Percentiles rank a stretch among this genome's conserved stretches.
Evolutionary conservation across 2,329 filamentous ascomycete genomes (phyloP).

Genomic region (Trichoderma endophyticum): DNA sequence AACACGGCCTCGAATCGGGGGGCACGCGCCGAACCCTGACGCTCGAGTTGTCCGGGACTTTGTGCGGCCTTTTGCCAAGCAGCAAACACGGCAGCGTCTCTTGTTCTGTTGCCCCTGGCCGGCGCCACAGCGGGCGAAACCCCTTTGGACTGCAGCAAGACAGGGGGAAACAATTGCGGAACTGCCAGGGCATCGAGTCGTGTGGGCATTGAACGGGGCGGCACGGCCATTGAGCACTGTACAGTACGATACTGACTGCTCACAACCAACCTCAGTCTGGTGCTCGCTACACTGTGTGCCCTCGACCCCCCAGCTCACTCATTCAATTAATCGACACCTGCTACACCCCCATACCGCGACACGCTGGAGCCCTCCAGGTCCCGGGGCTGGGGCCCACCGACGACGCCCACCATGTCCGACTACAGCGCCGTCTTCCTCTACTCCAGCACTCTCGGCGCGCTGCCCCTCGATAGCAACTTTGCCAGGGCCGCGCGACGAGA

Average conservation of each 20-base stretch:
- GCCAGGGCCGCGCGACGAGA: conserved; percentile 16
- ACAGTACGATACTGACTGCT: background rate
- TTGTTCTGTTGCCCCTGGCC: background rate
- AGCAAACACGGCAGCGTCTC: background rate
- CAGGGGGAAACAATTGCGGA: background rate
- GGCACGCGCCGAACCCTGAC: background rate
- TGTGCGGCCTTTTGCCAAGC: background rate
- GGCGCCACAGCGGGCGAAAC: conserved; percentile 15
- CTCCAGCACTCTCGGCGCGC: conserved; percentile 13
- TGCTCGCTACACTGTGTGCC: background rate
- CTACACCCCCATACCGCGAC: background rate
- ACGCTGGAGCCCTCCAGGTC: background rate
- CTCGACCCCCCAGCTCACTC: background rate
- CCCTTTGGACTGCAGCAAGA: conserved; percentile 17
- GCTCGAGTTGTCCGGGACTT: background rate
- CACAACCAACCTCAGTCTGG: too few species aligned
- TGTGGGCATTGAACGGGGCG: background rate
- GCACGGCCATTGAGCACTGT: background rate
- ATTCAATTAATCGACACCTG: background rate
- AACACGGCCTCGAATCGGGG: background rate
- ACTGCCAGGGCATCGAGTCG: background rate
- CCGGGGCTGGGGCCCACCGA: background rate
- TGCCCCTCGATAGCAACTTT: conserved; percentile 10
- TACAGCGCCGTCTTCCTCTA: conserved; percentile 16
- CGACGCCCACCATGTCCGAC: conserved; percentile 8